These are phyloP conservation scores for Saccharomyces hybrid DNA, from an alignment of 1,139 yeast genomes.

Conservation along the genomic window DNA sequence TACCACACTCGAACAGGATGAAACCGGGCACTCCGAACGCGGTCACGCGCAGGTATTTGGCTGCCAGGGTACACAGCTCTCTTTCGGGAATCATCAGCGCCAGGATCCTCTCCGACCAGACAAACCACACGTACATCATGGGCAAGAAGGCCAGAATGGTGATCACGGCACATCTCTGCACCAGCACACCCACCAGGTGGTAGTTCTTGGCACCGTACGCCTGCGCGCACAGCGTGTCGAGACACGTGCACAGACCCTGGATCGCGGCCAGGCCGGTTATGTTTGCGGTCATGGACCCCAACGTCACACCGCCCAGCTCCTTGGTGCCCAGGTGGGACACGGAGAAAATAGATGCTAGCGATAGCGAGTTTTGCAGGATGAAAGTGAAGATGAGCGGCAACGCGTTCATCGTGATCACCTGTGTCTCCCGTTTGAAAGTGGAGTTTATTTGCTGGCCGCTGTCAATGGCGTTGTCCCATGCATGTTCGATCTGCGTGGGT, in stretches of 20 bases:
- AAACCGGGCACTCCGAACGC: slow-evolving; percentile 64
- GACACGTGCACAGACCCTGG: slow-evolving; percentile 66
- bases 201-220: slow-evolving; percentile 63
- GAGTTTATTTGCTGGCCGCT: slow-evolving; percentile 25
- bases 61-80: slow-evolving; percentile 47
- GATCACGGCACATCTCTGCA: slow-evolving; percentile 56
- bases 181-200: slow-evolving; percentile 55
- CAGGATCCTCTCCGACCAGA: slow-evolving; percentile 43
- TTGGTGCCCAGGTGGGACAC: slow-evolving; percentile 76
- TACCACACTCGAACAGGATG: slow-evolving; percentile 62
- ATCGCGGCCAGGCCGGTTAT: slow-evolving; percentile 68
- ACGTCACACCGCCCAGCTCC: slow-evolving; percentile 65
- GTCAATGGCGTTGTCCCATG: slow-evolving; percentile 29
- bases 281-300: slow-evolving; percentile 69
- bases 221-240: slow-evolving; percentile 72
- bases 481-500: slow-evolving; percentile 18
- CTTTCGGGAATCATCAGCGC: slow-evolving; percentile 43
- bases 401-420: slow-evolving; percentile 34
- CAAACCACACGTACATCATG: slow-evolving; percentile 50
- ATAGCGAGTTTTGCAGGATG: slow-evolving; percentile 69
- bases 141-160: slow-evolving; percentile 50
- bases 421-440: slow-evolving; percentile 27
- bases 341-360: slow-evolving; percentile 75
- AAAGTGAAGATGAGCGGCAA: slow-evolving; percentile 67
- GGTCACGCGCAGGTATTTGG: slow-evolving; percentile 46